Evolutionary conservation across 768 basidiomycete species (phyloP).

Genomic region (Kwoniella mangroviensis): DNA sequence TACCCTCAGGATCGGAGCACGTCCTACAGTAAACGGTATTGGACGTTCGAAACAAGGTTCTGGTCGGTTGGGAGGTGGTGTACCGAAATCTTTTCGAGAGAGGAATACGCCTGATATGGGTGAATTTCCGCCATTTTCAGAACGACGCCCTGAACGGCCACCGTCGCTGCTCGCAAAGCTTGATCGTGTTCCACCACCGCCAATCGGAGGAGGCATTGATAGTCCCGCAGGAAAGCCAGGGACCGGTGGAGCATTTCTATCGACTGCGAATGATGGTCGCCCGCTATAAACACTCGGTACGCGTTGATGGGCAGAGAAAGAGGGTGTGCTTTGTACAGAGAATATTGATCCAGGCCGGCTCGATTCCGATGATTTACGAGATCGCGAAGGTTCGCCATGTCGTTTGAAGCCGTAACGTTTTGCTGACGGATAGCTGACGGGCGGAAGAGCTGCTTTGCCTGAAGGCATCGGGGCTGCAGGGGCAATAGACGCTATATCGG

Average conservation of each 20-base stretch:
- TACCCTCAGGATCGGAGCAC: constrained; percentile 52
- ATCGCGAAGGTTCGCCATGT: constrained; percentile 36
- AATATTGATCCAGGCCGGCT: constrained; percentile 52
- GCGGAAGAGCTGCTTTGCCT: constrained; percentile 42
- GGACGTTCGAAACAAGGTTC: constrained; percentile 55
- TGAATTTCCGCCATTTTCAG: constrained; percentile 19
- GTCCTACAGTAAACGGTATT: constrained; percentile 44
- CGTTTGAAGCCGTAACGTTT: constrained; percentile 55
- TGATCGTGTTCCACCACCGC: constrained; percentile 20
- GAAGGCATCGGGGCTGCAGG: constrained; percentile 26
- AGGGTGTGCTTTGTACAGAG: constrained; percentile 45
- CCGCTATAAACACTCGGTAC: constrained; percentile 18
- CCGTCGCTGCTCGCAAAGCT: constrained; percentile 42
- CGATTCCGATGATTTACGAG: constrained; percentile 47
- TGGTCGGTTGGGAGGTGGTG: constrained; percentile 24
- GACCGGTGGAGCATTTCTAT: constrained; percentile 31
- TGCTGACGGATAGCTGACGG: constrained; percentile 51
- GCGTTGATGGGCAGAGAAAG: constrained; percentile 18
- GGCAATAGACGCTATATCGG: not conserved
- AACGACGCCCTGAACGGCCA: constrained; percentile 20
- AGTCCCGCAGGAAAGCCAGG: constrained; percentile 26
- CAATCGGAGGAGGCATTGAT: constrained; percentile 29
- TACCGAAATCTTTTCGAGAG: constrained; percentile 8
- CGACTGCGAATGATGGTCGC: constrained; percentile 22
- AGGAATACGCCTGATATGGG: constrained; percentile 4